phyloP scores from a whole-genome alignment of 768 basidiomycete species.

The Vishniacozyma victoriae region DNA sequence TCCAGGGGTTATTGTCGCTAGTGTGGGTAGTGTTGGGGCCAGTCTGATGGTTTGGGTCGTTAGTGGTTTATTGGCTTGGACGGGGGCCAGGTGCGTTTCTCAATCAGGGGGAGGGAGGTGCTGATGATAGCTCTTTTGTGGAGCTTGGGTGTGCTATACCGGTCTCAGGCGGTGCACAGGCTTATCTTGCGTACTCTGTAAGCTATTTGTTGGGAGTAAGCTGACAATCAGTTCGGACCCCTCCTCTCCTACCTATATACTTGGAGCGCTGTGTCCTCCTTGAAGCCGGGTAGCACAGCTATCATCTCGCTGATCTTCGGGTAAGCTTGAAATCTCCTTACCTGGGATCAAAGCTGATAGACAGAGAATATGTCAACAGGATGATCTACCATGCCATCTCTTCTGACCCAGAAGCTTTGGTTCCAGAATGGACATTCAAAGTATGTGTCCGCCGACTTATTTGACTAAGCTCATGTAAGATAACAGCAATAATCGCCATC shows the following conservation, averaged over 20 bases:
- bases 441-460: too few species aligned
- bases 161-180: conserved; percentile 55
- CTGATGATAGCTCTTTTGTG: conserved; percentile 65
- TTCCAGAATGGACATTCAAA: conserved; percentile 88
- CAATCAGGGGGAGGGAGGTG: neutral
- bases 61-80: conserved; percentile 84
- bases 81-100: conserved; percentile 59
- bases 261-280: conserved; percentile 85
- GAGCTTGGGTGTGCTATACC: conserved; percentile 87
- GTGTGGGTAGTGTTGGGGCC: conserved; percentile 81
- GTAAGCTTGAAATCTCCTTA: conserved; percentile 11
- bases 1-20: conserved; percentile 83
- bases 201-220: conserved; percentile 39
- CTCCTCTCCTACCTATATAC: conserved; percentile 75
- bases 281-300: conserved; percentile 60
- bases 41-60: conserved; percentile 78
- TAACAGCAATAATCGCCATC: conserved; percentile 71
- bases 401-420: conserved; percentile 60
- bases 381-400: conserved; percentile 73
- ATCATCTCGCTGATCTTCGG: conserved; percentile 68
- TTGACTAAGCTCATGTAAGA: conserved; percentile 18
- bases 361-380: conserved; percentile 78
- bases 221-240: conserved; percentile 39
- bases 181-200: conserved; percentile 84
- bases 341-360: neutral